Evolutionary conservation across 768 basidiomycete genomes (phyloP).

Genomic region (Amanita phalloides): DNA sequence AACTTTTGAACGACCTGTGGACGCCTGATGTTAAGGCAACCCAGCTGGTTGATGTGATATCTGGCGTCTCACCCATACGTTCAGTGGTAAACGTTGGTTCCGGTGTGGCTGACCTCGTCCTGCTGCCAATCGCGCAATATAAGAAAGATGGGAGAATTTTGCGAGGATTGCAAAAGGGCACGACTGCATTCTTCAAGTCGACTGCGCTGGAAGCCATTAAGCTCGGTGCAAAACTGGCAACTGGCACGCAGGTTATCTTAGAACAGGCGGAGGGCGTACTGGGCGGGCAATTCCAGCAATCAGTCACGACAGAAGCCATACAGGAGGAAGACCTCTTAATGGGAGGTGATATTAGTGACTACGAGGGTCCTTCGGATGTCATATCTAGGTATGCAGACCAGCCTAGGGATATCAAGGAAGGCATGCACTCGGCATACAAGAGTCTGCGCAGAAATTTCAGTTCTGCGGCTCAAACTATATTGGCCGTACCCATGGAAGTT

Average conservation of each 20-base stretch:
- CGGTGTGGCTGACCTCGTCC: conserved; percentile 90
- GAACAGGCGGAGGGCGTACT: conserved; percentile 91
- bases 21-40: conserved; percentile 99
- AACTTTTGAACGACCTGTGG: conserved; percentile 95
- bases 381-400: conserved; percentile 92
- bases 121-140: conserved; percentile 95
- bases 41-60: conserved; percentile 93
- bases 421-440: conserved; percentile 84
- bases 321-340: conserved; percentile 28
- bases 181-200: conserved; percentile 85
- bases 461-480: conserved; percentile 94
- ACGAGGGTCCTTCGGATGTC: conserved; percentile 35
- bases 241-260: conserved; percentile 94
- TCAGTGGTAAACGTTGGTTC: conserved; percentile 97
- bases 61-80: conserved; percentile 92
- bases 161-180: conserved; percentile 89
- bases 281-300: conserved; percentile 63
- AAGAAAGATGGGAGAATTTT: conserved; percentile 92
- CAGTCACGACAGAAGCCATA: conserved; percentile 58
- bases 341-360: conserved; percentile 18
- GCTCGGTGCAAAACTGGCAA: conserved; percentile 87
- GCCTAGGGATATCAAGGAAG: conserved; percentile 74
- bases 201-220: conserved; percentile 95
- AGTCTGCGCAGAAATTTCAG: conserved; percentile 80
- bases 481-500: conserved; percentile 98